phyloP scores from a whole-genome alignment of 352 stramenopile species.

The Phytophthora sansomeana region DNA sequence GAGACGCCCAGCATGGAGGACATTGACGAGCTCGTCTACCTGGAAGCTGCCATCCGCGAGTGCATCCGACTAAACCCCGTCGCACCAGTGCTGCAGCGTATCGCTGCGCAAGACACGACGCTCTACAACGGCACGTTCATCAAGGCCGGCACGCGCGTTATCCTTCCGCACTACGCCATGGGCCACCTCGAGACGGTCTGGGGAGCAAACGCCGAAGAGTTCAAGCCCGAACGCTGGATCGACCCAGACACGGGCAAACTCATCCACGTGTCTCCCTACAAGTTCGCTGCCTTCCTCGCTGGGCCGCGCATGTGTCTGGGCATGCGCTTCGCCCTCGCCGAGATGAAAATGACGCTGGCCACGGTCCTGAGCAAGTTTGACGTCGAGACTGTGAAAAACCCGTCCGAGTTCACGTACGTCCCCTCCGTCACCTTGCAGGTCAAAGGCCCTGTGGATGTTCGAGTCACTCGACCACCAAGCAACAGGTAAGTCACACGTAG shows the following conservation, averaged over 20 bases:
- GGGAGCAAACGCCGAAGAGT: slow-evolving; percentile 55
- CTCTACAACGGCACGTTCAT: slow-evolving; percentile 76
- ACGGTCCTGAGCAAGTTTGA: slow-evolving; percentile 61
- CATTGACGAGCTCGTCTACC: slow-evolving; percentile 49
- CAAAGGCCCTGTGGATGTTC: slow-evolving; percentile 36
- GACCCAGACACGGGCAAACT: slow-evolving; percentile 37
- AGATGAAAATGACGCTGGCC: slow-evolving; percentile 52
- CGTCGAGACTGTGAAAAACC: slow-evolving; percentile 43
- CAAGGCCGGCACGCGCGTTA: slow-evolving; percentile 54
- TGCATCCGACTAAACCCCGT: slow-evolving; percentile 54
- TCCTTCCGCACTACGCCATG: slow-evolving; percentile 72
- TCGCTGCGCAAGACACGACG: slow-evolving; percentile 55
- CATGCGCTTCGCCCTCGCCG: slow-evolving; percentile 37
- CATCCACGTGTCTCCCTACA: slow-evolving; percentile 37
- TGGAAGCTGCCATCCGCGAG: slow-evolving; percentile 58
- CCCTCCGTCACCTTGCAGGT: slow-evolving; percentile 61
- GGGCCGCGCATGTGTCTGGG: slow-evolving; percentile 57
- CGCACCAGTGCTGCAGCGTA: slow-evolving; percentile 48
- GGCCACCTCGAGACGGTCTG: slow-evolving; percentile 51
- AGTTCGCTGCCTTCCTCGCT: slow-evolving; percentile 55
- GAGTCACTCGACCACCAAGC: slow-evolving; percentile 8
- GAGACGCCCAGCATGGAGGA: slow-evolving; percentile 40
- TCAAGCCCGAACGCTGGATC: slow-evolving; percentile 74
- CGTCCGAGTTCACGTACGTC: slow-evolving; percentile 48
- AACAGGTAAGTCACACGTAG: background rate